These are phyloP conservation scores for Pythium dissotocum DNA, from an alignment of 352 stramenopile genomes.

Conservation along the genomic window DNA sequence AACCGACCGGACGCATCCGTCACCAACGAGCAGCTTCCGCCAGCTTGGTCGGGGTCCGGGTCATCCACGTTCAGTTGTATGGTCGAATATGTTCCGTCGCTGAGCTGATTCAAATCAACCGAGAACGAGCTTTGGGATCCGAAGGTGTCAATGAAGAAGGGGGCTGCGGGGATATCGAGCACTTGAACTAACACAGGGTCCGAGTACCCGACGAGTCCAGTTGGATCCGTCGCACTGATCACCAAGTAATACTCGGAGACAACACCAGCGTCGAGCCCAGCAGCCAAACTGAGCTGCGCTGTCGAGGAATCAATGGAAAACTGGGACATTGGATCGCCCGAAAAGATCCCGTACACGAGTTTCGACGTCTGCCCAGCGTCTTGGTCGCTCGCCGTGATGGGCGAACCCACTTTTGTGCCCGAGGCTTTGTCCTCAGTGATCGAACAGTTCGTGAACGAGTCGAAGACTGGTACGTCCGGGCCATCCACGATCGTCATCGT, in stretches of 20 bases:
- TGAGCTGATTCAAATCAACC: constrained; percentile 49
- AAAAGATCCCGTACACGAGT: constrained; percentile 47
- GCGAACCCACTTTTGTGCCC: constrained; percentile 24
- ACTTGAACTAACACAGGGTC: constrained; percentile 42
- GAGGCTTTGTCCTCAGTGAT: constrained; percentile 23
- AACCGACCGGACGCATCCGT: constrained; percentile 34
- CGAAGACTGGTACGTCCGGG: constrained; percentile 44
- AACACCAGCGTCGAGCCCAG: constrained; percentile 39
- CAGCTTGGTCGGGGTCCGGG: constrained; percentile 43
- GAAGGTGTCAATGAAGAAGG: constrained; percentile 47
- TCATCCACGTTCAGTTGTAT: constrained; percentile 47
- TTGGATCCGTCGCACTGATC: constrained; percentile 44
- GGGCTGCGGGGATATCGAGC: constrained; percentile 39
- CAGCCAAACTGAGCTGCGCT: constrained; percentile 34
- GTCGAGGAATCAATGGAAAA: constrained; percentile 44
- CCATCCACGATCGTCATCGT: constrained; percentile 40
- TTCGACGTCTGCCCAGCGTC: constrained; percentile 41
- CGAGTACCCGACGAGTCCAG: constrained; percentile 40
- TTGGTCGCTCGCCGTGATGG: constrained; percentile 45
- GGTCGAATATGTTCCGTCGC: constrained; percentile 42
- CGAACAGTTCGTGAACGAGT: constrained; percentile 6
- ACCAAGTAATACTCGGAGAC: constrained; percentile 37
- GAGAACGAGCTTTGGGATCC: constrained; percentile 33
- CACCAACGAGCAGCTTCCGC: constrained; percentile 45
- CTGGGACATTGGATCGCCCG: constrained; percentile 43